These are phyloP conservation scores for peach (Prunus persica) DNA, from an alignment of 306 rosid genomes.

Conservation along the genomic window Prunus_persica_NCBIv2 NC_034009.1:6378001-6378500, in stretches of 20 bases:
- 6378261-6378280: not conserved
- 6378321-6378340: slow-evolving; percentile 61
- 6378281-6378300: slow-evolving; percentile 7
- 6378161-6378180: slow-evolving; percentile 34
- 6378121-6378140: slow-evolving; percentile 38
- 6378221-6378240: slow-evolving; percentile 25
- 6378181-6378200: not conserved
- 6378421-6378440: not conserved
- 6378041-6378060: slow-evolving; percentile 58
- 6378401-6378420: too few relatives aligned
- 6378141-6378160: slow-evolving; percentile 36
- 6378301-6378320: slow-evolving; percentile 54
- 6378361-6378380: not conserved
- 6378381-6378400: too few relatives aligned
- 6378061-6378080: slow-evolving; percentile 30
- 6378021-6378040: slow-evolving; percentile 57
- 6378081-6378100: not conserved
- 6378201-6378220: slow-evolving; percentile 5
- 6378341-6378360: not conserved
- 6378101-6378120: not conserved
- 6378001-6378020: slow-evolving; percentile 73
- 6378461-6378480: not conserved
- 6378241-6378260: not conserved
- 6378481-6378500: too few relatives aligned
- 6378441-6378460: not conserved